Conservation (phyloP, 2,329 filamentous ascomycete species). For the Penicillium sp. region DNA sequence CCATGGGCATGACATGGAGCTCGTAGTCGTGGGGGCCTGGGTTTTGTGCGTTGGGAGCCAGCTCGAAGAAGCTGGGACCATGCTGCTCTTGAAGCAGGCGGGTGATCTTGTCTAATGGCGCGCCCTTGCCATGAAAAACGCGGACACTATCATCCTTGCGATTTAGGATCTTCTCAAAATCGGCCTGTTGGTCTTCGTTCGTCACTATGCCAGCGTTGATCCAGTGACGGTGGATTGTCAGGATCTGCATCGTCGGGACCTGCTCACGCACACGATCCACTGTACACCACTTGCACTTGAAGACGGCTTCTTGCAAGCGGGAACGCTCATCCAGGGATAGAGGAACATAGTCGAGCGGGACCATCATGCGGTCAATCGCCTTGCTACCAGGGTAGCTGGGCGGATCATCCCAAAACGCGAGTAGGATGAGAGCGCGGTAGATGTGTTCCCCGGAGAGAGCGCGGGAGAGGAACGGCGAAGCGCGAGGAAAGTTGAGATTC, state of each 20-base stretch:
- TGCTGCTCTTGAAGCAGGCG: background rate
- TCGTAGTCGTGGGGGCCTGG: constrained; percentile 18
- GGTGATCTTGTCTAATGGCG: background rate
- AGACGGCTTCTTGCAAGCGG: constrained; percentile 36
- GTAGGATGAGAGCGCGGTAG: constrained; percentile 41
- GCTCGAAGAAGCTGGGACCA: background rate
- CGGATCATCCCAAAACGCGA: constrained; percentile 42
- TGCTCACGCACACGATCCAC: constrained; percentile 33
- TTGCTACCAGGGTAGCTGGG: constrained; percentile 3
- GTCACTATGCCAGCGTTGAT: constrained; percentile 27
- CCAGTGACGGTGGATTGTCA: constrained; percentile 38
- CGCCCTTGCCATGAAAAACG: constrained; percentile 20
- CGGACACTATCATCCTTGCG: constrained; percentile 13
- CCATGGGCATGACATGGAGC: constrained; percentile 22
- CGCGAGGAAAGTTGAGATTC: constrained; percentile 46
- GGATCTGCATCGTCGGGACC: constrained; percentile 35
- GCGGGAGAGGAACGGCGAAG: constrained; percentile 43
- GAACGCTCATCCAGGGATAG: constrained; percentile 29
- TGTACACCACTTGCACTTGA: constrained; percentile 44
- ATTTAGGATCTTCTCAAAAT: constrained; percentile 23
- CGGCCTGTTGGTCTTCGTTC: constrained; percentile 15
- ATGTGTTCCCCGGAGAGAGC: constrained; percentile 43
- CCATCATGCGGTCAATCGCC: constrained; percentile 33
- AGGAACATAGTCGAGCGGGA: constrained; percentile 36
- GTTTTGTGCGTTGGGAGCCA: background rate